These are phyloP conservation scores for Leucocoprinus birnbaumii DNA, from an alignment of 768 basidiomycete genomes.

Conservation along the genomic window DNA sequence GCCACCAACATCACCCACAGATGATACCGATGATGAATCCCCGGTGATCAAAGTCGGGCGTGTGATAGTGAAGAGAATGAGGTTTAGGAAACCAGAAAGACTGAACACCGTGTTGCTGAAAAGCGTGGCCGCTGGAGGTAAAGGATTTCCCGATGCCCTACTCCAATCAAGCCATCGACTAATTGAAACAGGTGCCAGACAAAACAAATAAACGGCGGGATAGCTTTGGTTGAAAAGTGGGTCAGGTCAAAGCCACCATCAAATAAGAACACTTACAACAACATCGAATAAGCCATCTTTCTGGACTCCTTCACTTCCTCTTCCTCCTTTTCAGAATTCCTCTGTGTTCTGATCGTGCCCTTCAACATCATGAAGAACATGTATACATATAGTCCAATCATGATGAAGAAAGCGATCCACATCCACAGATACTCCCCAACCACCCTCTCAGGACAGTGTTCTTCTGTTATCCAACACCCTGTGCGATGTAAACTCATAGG, in stretches of 20 bases:
- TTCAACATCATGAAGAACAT: constrained; percentile 38
- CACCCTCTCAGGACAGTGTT: constrained; percentile 34
- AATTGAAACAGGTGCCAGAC: constrained; percentile 28
- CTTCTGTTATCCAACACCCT: constrained; percentile 52
- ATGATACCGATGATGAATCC: background rate
- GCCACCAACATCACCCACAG: background rate
- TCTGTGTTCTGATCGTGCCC: constrained; percentile 32
- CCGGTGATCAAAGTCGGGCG: too few species aligned
- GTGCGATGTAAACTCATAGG: background rate
- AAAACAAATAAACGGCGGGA: constrained; percentile 40
- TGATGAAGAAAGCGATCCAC: constrained; percentile 42
- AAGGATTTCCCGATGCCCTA: constrained; percentile 26
- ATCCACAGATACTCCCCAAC: constrained; percentile 52
- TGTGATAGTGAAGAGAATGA: constrained; percentile 26
- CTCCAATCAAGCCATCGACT: constrained; percentile 37
- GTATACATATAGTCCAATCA: constrained; percentile 40
- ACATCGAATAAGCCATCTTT: constrained; percentile 38
- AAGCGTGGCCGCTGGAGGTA: constrained; percentile 13
- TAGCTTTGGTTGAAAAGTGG: constrained; percentile 23
- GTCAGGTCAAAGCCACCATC: background rate
- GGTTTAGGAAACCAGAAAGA: constrained; percentile 43
- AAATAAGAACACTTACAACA: constrained; percentile 36
- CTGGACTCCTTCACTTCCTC: constrained; percentile 24
- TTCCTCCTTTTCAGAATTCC: constrained; percentile 17
- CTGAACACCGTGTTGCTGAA: constrained; percentile 17